Conservation (phyloP, 371 early-diverging fungal species). For the Mucor saturninus region DNA sequence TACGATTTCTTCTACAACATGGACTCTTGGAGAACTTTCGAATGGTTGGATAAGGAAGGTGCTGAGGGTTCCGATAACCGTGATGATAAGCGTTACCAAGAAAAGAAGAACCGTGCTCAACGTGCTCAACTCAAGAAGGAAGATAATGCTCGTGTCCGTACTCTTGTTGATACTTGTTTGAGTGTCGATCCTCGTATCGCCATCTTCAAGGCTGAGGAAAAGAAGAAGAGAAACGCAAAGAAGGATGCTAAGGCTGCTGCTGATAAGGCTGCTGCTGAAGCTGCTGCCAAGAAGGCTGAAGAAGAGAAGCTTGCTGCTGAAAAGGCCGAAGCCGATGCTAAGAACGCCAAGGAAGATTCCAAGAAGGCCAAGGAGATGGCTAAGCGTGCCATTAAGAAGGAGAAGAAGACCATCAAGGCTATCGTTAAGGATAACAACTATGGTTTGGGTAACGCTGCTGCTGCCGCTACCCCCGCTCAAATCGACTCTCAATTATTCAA, state of each 20-base stretch:
- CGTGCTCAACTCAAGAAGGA: slow-evolving; percentile 95
- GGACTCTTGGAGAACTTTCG: slow-evolving; percentile 98
- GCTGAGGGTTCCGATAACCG: slow-evolving; percentile 86
- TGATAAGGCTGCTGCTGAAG: slow-evolving; percentile 72
- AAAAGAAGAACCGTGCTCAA: slow-evolving; percentile 94
- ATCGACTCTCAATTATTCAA: slow-evolving; percentile 68
- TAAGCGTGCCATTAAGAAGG: slow-evolving; percentile 88
- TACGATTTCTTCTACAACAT: slow-evolving; percentile 97
- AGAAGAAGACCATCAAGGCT: slow-evolving; percentile 89
- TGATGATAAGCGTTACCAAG: slow-evolving; percentile 95
- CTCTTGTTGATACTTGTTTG: slow-evolving; percentile 85
- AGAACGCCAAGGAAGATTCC: slow-evolving; percentile 62
- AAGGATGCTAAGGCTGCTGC: slow-evolving; percentile 85
- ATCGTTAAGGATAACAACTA: slow-evolving; percentile 82
- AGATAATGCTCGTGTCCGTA: slow-evolving; percentile 89
- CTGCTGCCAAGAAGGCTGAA: slow-evolving; percentile 58
- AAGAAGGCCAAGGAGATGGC: slow-evolving; percentile 76
- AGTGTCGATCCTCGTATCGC: slow-evolving; percentile 90
- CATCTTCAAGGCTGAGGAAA: slow-evolving; percentile 89
- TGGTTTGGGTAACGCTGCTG: slow-evolving; percentile 64
- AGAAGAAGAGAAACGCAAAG: slow-evolving; percentile 87
- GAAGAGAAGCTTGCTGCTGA: slow-evolving; percentile 53
- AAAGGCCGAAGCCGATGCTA: slow-evolving; percentile 69
- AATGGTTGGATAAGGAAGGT: slow-evolving; percentile 97
- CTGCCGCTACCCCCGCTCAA: slow-evolving; percentile 53